Evolutionary conservation across 306 rosid species (phyloP).

Genomic region (Fragaria nilgerrensis): DNA sequence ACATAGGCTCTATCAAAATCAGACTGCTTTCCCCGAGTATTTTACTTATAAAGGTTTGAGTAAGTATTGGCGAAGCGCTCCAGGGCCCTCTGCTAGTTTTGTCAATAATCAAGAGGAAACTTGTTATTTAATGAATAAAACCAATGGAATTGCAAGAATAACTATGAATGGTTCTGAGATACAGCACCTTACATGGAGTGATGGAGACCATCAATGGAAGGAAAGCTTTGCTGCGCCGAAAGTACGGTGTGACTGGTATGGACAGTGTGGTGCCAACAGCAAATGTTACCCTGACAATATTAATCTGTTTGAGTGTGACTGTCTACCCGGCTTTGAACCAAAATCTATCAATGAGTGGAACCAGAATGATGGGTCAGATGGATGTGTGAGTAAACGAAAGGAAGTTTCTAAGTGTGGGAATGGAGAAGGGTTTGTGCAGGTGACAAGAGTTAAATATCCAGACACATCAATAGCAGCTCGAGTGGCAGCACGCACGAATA

Average conservation of each 20-base stretch:
- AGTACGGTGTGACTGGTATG: slow-evolving; percentile 39
- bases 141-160: not conserved
- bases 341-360: slow-evolving; percentile 30
- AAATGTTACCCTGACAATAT: slow-evolving; percentile 37
- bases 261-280: slow-evolving; percentile 44
- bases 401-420: slow-evolving; percentile 23
- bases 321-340: slow-evolving; percentile 59
- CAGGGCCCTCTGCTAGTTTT: not conserved
- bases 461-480: slow-evolving; percentile 34
- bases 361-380: slow-evolving; percentile 36
- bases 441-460: slow-evolving; percentile 43
- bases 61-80: not conserved
- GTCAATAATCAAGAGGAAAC: not conserved
- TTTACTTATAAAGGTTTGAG: not conserved
- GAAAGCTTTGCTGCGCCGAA: not conserved
- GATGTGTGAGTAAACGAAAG: slow-evolving; percentile 46
- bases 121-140: not conserved
- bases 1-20: not conserved
- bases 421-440: slow-evolving; percentile 56
- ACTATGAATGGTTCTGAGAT: not conserved
- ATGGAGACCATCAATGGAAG: not conserved
- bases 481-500: not conserved
- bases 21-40: too few species aligned
- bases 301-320: slow-evolving; percentile 33
- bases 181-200: not conserved